phyloP scores from a whole-genome alignment of 768 basidiomycete species.

The Leccinum pellstonianum region DNA sequence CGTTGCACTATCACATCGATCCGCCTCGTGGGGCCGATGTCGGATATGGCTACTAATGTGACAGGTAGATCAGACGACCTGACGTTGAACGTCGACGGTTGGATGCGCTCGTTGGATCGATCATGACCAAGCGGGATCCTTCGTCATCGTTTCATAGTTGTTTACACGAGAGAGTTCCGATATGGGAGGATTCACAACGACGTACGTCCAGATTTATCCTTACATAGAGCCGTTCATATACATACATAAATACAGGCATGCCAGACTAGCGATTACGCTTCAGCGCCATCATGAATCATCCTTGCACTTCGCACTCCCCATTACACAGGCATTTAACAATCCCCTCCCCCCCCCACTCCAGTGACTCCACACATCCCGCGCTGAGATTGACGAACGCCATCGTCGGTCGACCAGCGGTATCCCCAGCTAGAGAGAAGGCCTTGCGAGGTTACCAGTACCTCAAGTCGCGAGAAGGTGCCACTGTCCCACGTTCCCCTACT shows the following conservation, averaged over 20 bases:
- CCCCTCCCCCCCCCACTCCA: background rate
- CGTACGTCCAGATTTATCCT: too few species aligned
- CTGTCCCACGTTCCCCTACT: too few species aligned
- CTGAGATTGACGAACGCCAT: background rate
- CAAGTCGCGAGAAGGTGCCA: too few species aligned
- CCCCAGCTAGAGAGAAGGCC: background rate
- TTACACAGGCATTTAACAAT: background rate
- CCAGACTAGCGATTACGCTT: too few species aligned
- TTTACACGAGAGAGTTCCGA: conserved; percentile 17
- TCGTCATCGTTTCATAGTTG: conserved; percentile 1
- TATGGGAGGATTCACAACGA: too few species aligned
- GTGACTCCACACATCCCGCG: background rate
- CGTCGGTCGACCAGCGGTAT: background rate
- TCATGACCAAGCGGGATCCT: conserved; percentile 72
- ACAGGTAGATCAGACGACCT: conserved; percentile 63
- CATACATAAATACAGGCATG: too few species aligned
- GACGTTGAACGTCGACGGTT: conserved; percentile 62
- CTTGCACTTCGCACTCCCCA: too few species aligned
- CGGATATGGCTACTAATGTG: conserved; percentile 54
- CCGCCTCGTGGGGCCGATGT: conserved; percentile 69
- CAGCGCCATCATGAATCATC: too few species aligned
- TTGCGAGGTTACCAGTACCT: too few species aligned
- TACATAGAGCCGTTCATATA: too few species aligned
- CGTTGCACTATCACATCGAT: conserved; percentile 66
- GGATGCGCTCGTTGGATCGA: conserved; percentile 47